Base-by-base conservation (phyloP, 2,329 filamentous ascomycete species). In the Sporothrix variecibatus region DNA sequence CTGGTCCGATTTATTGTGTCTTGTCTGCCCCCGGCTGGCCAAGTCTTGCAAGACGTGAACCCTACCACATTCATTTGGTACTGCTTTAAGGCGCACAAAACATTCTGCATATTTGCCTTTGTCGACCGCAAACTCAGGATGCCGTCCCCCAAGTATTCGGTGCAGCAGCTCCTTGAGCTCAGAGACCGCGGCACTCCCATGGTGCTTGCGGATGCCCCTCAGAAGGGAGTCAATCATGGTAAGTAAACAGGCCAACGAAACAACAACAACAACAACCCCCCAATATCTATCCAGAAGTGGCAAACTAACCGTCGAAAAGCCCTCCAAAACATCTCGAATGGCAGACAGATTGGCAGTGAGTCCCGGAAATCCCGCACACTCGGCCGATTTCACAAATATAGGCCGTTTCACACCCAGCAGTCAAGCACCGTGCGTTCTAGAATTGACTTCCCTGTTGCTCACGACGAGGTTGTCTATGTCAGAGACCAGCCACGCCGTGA, bases 361-460 rank as follows among this genome's bases (percentile, higher is more conserved):
- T 40, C 53, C 40, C 75, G 72, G 28, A 73, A 77, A 5, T 51
- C 62, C 46, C 76, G 72, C 8, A 75, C 75, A 1, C 71, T 75
- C 17, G 71, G 74, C 7, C 73, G 76, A 3, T 69, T 70, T 17
- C 65, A 70, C 64, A 77, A 78, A 46, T 68, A 70, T 26, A 65
- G 71, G 17, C 71, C 71, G 3, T 70, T 72, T 51, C 68, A 71
- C 23, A 46, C 67, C 15, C 53, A 70, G 0, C 71, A 71, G 23
- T 34, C 12, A 6, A 28, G 38, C 12, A 46, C 72, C 2, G 17
- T 43, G 0, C 51, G 71, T 5, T 20, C 34, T 40, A 82, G 81
- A 68, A 81, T 82, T 31, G 80, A 81, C 5, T 77, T 79, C 0
- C 81, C 82, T 2, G 80, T 79, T 0, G 80, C 81, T 1, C 80